Evolutionary conservation across 352 stramenopile genomes (phyloP), one percentile per base, ranked within the genome.

Genomic region (Phytophthora crassamura): DNA sequence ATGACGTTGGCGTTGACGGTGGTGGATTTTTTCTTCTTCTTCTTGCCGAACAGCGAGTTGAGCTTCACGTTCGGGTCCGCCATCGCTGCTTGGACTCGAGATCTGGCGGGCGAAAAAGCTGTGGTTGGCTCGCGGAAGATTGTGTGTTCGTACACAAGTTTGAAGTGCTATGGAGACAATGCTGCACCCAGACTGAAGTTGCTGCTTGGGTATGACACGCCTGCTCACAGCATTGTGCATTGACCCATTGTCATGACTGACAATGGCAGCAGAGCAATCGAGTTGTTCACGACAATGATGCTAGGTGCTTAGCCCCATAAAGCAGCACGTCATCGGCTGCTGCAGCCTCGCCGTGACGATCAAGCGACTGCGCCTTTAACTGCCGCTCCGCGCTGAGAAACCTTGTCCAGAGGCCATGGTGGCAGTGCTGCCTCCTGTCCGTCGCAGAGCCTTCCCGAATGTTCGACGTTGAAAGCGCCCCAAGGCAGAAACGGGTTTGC

Each of bases 31-130:
- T 79, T 82, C 53, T 91, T 94, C 80, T 94, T 94, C 74, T 89
- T 90, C 78, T 91, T 92, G 72, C 86, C 86, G 64, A 94, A 94
- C 52, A 94, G 69, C 59, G 82, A 92, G 71, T 84, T 90, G 60
- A 94, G 81, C 75, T 94, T 94, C 34, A 73, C 72, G 74, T 77
- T 88, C 61, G 86, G 66, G 56, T 81, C 54, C 43, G 67, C 67
- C 62, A 81, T 83, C 33, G 28, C 42, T 40, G 5, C 11, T 6
- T 5, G 35, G 22, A n/a, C 15, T 36, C 25, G 42, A n/a, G 50
- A 40, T 40, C 16, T 45, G 25, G 18, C 18, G 46, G 34, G 20
- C 30, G 18, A 70, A 50, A 65, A 66, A 57, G 59, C 41, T 61
- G 28, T 64, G 47, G 65, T 47, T 64, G 46, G 46, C 39, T 65